Evolutionary conservation across 2,329 filamentous ascomycete genomes (phyloP).

Genomic region (Cercospora sojina): DNA sequence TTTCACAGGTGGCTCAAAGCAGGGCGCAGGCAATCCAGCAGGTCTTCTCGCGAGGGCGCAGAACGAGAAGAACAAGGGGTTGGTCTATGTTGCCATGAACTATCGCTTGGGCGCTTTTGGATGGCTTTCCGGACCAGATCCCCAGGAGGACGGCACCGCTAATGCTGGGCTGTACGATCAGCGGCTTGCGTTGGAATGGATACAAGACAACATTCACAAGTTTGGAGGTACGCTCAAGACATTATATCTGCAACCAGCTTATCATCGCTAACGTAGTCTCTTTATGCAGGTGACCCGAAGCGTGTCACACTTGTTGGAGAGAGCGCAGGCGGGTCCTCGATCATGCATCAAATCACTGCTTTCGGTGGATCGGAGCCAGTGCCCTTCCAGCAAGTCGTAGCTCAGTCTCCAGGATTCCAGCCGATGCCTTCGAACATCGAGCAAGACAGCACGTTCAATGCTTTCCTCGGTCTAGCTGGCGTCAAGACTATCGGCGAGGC

Average conservation of each 20-base stretch:
- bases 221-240: constrained; percentile 53
- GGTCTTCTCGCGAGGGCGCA: constrained; percentile 41
- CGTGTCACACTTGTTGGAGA: constrained; percentile 47
- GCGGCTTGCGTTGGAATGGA: constrained; percentile 58
- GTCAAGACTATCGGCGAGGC: constrained; percentile 48
- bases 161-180: constrained; percentile 57
- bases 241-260: background rate
- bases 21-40: constrained; percentile 38
- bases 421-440: constrained; percentile 38
- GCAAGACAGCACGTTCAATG: constrained; percentile 44
- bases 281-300: constrained; percentile 48
- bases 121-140: constrained; percentile 48
- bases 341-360: constrained; percentile 57
- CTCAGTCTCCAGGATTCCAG: constrained; percentile 49
- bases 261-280: background rate
- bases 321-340: constrained; percentile 54
- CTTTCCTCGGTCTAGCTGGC: constrained; percentile 45
- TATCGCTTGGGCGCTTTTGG: constrained; percentile 53
- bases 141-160: constrained; percentile 44
- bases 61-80: constrained; percentile 39
- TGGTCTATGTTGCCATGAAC: constrained; percentile 51
- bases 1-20: constrained; percentile 45
- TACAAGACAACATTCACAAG: constrained; percentile 42
- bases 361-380: constrained; percentile 46
- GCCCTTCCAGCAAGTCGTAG: constrained; percentile 49